These are phyloP conservation scores for Xerocomellus amylosporus DNA, from an alignment of 768 basidiomycete species.

Conservation along the genomic window DNA sequence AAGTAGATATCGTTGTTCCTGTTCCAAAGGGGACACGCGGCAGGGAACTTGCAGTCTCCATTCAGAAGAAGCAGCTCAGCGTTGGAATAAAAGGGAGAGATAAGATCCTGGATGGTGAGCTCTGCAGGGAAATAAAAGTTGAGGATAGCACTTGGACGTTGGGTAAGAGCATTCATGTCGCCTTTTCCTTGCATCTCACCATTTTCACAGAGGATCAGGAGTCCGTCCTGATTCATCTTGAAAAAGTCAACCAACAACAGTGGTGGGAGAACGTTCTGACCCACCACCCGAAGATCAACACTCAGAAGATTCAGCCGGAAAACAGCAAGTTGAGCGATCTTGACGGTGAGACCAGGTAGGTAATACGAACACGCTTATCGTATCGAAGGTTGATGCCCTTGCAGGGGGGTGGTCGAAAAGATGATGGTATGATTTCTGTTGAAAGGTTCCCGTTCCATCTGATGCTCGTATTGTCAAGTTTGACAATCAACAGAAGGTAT, in stretches of 20 bases:
- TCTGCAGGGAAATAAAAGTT: slow-evolving; percentile 91
- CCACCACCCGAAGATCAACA: slow-evolving; percentile 96
- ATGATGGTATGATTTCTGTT: slow-evolving; percentile 82
- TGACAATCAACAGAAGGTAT: slow-evolving; percentile 44
- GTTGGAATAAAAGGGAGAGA: slow-evolving; percentile 85
- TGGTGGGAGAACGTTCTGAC: slow-evolving; percentile 99
- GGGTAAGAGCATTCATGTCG: slow-evolving; percentile 49
- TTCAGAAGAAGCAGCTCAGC: slow-evolving; percentile 80
- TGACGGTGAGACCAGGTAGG: slow-evolving; percentile 88
- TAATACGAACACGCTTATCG: neutral
- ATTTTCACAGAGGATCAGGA: slow-evolving; percentile 70
- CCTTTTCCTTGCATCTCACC: slow-evolving; percentile 5
- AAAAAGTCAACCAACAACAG: slow-evolving; percentile 81
- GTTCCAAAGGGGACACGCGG: slow-evolving; percentile 87
- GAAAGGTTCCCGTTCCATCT: slow-evolving; percentile 1
- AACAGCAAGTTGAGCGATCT: slow-evolving; percentile 96
- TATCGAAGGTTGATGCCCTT: slow-evolving; percentile 10
- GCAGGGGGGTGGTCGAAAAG: slow-evolving; percentile 96
- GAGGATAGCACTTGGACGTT: slow-evolving; percentile 98
- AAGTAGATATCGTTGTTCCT: slow-evolving; percentile 79
- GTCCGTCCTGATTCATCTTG: slow-evolving; percentile 69
- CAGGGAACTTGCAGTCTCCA: slow-evolving; percentile 65
- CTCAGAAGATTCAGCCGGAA: slow-evolving; percentile 90
- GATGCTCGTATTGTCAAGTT: slow-evolving; percentile 32
- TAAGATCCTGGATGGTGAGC: slow-evolving; percentile 81